Evolutionary conservation across 139 green algal genomes (phyloP), one percentile per base, ranked within the genome.

Genomic region (Chlorella ohadii): DNA sequence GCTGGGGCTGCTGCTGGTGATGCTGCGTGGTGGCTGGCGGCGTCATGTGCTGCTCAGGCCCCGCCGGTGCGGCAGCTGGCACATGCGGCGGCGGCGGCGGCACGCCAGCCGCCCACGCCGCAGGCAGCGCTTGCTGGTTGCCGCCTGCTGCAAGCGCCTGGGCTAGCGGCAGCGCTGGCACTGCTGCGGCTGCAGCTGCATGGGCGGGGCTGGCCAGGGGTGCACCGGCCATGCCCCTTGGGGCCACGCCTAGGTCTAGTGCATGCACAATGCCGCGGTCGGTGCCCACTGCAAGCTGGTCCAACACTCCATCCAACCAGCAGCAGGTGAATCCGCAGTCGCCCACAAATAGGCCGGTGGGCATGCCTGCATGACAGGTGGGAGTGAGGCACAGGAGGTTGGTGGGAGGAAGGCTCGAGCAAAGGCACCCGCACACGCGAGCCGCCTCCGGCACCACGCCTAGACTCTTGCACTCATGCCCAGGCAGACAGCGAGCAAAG

Each of bases 191-290:
- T 51, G 51, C 51, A 23, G 51, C 51, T 22, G 33, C 67, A 25
- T 31, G 44, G 34, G 67, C 67, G 36, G 72, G 28, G 47, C 27
- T 27, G 65, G 65, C 65, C n/a, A 72, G 38, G 19, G 71, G 25
- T 23, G 41, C 71, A 9, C 36, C 36, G 1, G 76, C 47, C 57
- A 72, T 36, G 27, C 36, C 57, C 23, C 59, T 36, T 0, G 76
- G 57, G 1, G 23, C 5, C 34, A 82, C 2, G 0, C 76, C 76
- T 7, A 72, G 4, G 57, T 94, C 90, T 39, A 97, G 70, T 71
- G 96, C 95, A 78, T 96, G 93, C 33, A 96, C 86, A 0, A 78
- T 61, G 34, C 94, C 94, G 17, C 84, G 88, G 28, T 92, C 90
- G 44, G 92, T 91, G 4, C 91, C 92, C 17, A 81, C 87, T 11